phyloP scores from a whole-genome alignment of 805 yeast species.

The Metschnikowia dekortorum region DNA sequence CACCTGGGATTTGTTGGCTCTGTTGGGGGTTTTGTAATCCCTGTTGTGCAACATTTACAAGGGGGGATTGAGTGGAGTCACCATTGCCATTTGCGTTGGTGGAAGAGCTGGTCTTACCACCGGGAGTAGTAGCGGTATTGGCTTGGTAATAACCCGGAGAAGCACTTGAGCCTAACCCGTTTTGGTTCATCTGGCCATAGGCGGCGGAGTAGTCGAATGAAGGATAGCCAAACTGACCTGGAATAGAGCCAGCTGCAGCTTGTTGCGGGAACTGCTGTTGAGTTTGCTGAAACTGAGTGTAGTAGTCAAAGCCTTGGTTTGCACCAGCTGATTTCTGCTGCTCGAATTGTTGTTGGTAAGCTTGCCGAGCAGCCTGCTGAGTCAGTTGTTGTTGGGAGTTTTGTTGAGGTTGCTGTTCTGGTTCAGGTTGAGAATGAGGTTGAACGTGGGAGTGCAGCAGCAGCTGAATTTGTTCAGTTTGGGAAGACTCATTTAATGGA shows the following conservation, averaged over 20 bases:
- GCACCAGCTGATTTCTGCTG: constrained; percentile 12
- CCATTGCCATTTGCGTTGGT: constrained; percentile 20
- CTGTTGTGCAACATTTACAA: constrained; percentile 22
- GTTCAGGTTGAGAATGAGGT: neutral
- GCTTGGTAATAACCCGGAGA: constrained; percentile 22
- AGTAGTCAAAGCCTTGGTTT: constrained; percentile 19
- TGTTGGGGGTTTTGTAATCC: constrained; percentile 26
- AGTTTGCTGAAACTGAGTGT: constrained; percentile 17
- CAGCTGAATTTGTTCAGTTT: constrained; percentile 18
- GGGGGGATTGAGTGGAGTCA: constrained; percentile 31
- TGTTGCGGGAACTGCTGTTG: constrained; percentile 40
- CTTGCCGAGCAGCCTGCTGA: constrained; percentile 9
- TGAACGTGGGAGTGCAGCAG: constrained; percentile 16
- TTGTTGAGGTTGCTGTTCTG: constrained; percentile 26
- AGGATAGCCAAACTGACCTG: constrained; percentile 44
- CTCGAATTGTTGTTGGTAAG: constrained; percentile 15
- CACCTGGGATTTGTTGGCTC: constrained; percentile 31
- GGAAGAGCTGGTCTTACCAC: constrained; percentile 20
- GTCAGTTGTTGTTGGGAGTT: constrained; percentile 3
- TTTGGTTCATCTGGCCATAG: constrained; percentile 25
- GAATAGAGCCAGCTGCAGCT: constrained; percentile 33
- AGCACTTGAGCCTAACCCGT: constrained; percentile 13
- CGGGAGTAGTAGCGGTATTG: constrained; percentile 21
- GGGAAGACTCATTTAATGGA: neutral
- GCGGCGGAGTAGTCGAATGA: constrained; percentile 38